Base-by-base conservation (phyloP, 2,329 filamentous ascomycete species). In the Ramichloridium luteum region DNA sequence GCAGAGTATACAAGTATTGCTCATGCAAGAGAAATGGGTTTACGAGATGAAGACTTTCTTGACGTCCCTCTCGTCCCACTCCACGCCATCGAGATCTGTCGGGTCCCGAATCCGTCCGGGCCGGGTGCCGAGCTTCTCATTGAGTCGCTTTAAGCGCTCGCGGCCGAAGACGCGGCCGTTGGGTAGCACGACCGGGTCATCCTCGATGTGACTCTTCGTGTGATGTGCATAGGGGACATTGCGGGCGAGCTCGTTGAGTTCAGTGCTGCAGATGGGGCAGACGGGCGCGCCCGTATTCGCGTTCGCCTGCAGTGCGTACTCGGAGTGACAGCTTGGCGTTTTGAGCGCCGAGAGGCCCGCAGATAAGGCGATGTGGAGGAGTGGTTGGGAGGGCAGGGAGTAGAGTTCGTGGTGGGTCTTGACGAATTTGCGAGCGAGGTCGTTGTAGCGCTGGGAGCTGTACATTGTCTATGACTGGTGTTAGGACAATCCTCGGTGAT, bases 161-260 rank as follows among this genome's bases (percentile, higher is more conserved):
- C 74, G 70, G 13, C 88, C 83, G 53, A 93, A 94, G 6, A 92
- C 80, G 31, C 83, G 70, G 1, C 80, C 78, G 54, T 93, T 94
- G 14, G 90, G 90, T 34, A 98, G 60, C 26, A 96, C 70, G 13
- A 93, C 70, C 1, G 90, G 71, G 51, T 96, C 86, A 27, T 74
- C 75, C 52, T 93, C 88, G 16, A 96, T 83, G 39, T 84, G 81
- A 53, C 84, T 93, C 65, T 92, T 92, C 16, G 80, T 86, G 56
- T 98, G 90, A 50, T 93, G 81, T 3, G 90, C 90, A 49, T 96
- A 96, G 1, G 90, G 90, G 27, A 98, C 81, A 46, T 79, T 77
- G 31, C 78, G 69, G 2, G 90, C 88, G 18, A 98, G 70, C 49
- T 86, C 81, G 55, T 96, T 96, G 34, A 98, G 72, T 59, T 98